Conservation (phyloP, 2,329 filamentous ascomycete species). For the Pseudogymnoascus sp. region DNA sequence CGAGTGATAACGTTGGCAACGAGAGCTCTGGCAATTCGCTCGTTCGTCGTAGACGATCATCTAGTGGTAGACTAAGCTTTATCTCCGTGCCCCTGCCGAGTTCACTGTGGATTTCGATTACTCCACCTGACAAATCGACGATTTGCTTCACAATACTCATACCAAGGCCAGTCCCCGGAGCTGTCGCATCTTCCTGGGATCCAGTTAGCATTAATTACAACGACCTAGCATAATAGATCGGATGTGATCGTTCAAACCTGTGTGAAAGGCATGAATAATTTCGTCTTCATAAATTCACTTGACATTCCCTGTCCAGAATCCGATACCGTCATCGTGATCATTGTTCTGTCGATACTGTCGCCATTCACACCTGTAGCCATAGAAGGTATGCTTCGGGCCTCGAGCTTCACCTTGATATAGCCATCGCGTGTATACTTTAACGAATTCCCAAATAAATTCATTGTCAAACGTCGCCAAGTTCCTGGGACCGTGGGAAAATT, state of each 20-base stretch:
- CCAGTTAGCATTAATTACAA: neutral
- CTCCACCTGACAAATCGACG: slow-evolving; percentile 49
- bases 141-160: slow-evolving; percentile 56
- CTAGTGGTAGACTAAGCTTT: slow-evolving; percentile 36
- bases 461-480: slow-evolving; percentile 35
- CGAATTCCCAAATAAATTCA: slow-evolving; percentile 53
- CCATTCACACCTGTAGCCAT: neutral
- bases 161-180: slow-evolving; percentile 52
- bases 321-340: slow-evolving; percentile 36
- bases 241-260: slow-evolving; percentile 28
- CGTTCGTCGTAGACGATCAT: neutral
- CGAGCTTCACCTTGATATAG: slow-evolving; percentile 35
- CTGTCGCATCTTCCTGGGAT: slow-evolving; percentile 43
- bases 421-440: slow-evolving; percentile 50
- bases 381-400: neutral
- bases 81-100: slow-evolving; percentile 46
- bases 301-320: slow-evolving; percentile 58
- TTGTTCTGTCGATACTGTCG: neutral
- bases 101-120: slow-evolving; percentile 48
- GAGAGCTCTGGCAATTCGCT: neutral
- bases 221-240: neutral
- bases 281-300: slow-evolving; percentile 47
- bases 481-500: slow-evolving; percentile 21
- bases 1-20: neutral
- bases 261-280: slow-evolving; percentile 50